A percentile compares a stretch with the other conserved stretches of the same genome.
Conservation (phyloP, 495 filamentous ascomycete species). For the Umbilicaria muhlenbergii region DNA sequence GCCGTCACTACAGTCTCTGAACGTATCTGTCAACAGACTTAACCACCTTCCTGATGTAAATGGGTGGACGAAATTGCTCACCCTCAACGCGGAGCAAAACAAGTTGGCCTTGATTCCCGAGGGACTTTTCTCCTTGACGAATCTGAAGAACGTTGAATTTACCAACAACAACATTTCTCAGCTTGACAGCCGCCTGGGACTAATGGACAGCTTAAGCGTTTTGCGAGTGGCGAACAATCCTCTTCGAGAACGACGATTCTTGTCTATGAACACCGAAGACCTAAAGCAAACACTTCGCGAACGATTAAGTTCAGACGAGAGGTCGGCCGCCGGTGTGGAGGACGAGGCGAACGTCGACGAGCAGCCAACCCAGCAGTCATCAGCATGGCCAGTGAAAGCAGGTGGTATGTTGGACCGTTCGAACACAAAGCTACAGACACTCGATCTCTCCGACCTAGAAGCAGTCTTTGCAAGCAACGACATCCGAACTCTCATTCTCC, state of each 20-base stretch:
- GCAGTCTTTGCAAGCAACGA: slow-evolving; percentile 25
- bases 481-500: slow-evolving; percentile 45
- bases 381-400: slow-evolving; percentile 46
- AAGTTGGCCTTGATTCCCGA: slow-evolving; percentile 54
- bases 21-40: slow-evolving; percentile 63
- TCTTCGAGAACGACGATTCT: slow-evolving; percentile 68
- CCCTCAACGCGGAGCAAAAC: slow-evolving; percentile 67
- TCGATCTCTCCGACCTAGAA: slow-evolving; percentile 30
- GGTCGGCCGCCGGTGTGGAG: slow-evolving; percentile 10
- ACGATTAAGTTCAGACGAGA: slow-evolving; percentile 44
- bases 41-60: slow-evolving; percentile 51
- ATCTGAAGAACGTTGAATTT: slow-evolving; percentile 61
- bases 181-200: slow-evolving; percentile 60
- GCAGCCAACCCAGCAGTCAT: slow-evolving; percentile 4
- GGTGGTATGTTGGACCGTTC: slow-evolving; percentile 63
- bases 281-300: slow-evolving; percentile 61
- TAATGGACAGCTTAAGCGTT: slow-evolving; percentile 61
- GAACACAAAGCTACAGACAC: slow-evolving; percentile 38
- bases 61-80: slow-evolving; percentile 55
- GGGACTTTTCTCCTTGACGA: slow-evolving; percentile 50
- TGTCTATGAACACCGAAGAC: slow-evolving; percentile 63
- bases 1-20: slow-evolving; percentile 58
- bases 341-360: background rate
- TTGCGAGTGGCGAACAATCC: slow-evolving; percentile 76
- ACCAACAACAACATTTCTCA: slow-evolving; percentile 66